Evolutionary conservation across 1,139 yeast genomes (phyloP), one percentile per base, ranked within the genome.

Genomic region (Scheffersomyces quercinus): DNA sequence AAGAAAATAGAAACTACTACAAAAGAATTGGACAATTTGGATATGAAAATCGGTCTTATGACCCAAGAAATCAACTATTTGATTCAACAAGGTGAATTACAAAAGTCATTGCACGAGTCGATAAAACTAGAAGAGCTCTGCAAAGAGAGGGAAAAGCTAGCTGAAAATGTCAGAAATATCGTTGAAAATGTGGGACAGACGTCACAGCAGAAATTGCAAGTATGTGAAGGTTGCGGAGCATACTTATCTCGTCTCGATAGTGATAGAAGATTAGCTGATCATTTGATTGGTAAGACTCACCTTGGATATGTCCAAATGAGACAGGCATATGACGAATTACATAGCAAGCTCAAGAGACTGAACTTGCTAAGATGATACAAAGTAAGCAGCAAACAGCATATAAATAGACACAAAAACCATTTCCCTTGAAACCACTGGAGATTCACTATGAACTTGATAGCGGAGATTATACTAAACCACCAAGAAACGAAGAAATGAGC

Each of bases 141-240:
- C 42, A 65, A 68, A 43, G 73, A 73, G 58, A 71, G 85, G 53
- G 77, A 69, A 48, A 66, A 61, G 14, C 65, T 82, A 16, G 77
- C 82, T 0, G 79, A 77, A 41, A 71, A 71, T 37, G 83, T 88
- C 9, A 67, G 87, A 36, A 73, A 67, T 30, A 67, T 86, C 1
- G 77, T 86, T 7, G 96, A 88, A 46, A 85, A 82, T 53, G 79
- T 85, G 5, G 96, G 95, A 1, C 95, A 88, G 52, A 80, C 91
- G 4, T 88, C 95, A 1, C 96, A 88, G 58, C 98, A 91, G 56
- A 88, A 88, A 59, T 71, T 91, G 40, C 97, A 90, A 62, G 96
- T 89, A 0, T 93, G 99, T 66, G 88, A 82, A 52, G 83, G 82
- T 2, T 93, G 99, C 67, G 97, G 97, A 0, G 97, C 97, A 0